Evolutionary conservation across 305 asterid species (phyloP).

Genomic region (Fraxinus xanthoxyloides): DNA sequence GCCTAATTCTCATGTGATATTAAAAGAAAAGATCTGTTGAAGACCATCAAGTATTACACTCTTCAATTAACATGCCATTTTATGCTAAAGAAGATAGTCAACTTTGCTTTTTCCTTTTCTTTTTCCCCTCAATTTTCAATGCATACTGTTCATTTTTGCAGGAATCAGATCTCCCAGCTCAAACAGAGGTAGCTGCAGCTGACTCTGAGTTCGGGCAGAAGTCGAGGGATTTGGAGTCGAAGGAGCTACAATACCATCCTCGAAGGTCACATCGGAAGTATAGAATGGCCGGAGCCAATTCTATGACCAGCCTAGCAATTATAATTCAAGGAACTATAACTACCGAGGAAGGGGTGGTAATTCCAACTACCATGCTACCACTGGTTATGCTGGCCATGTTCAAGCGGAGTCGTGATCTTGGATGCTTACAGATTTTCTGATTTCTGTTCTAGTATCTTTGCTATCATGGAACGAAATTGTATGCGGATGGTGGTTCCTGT

Average conservation of each 20-base stretch:
- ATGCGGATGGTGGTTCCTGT: background rate
- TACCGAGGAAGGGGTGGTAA: constrained; percentile 50
- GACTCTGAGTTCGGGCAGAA: constrained; percentile 29
- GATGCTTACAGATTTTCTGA: background rate
- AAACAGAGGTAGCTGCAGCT: constrained; percentile 23
- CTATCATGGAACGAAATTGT: constrained; percentile 1
- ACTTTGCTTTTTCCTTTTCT: background rate
- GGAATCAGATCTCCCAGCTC: constrained; percentile 21
- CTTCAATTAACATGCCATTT: background rate
- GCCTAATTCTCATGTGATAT: constrained; percentile 25
- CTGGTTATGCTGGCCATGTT: constrained; percentile 29
- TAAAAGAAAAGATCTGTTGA: constrained; percentile 20
- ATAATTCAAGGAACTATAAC: constrained; percentile 36
- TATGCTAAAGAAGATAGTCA: background rate
- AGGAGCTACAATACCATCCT: constrained; percentile 17
- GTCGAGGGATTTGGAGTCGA: constrained; percentile 28
- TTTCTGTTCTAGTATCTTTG: background rate
- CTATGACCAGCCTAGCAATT: constrained; percentile 40
- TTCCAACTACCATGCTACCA: constrained; percentile 27
- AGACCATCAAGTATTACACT: constrained; percentile 42
- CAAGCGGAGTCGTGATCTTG: constrained; percentile 29
- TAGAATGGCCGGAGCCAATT: constrained; percentile 38
- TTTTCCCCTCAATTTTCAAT: background rate
- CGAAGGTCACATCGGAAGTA: constrained; percentile 23
- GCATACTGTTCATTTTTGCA: background rate